These are phyloP conservation scores for Arabidopsis lyrata DNA, from an alignment of 441 rosid genomes.

Conservation along the genomic window DNA sequence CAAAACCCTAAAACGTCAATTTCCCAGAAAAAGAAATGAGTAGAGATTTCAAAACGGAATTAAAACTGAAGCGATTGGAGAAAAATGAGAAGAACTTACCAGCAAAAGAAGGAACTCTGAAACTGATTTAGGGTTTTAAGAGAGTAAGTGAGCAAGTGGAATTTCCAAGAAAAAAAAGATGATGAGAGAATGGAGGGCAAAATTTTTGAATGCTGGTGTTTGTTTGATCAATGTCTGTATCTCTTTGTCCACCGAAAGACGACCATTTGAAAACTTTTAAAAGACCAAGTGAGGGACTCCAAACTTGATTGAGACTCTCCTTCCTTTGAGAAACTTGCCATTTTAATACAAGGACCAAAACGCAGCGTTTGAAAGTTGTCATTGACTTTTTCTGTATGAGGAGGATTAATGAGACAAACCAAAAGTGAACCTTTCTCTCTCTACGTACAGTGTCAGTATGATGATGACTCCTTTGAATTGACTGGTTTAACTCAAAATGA, in stretches of 20 bases:
- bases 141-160: neutral
- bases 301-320: too few species aligned
- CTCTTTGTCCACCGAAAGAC: neutral
- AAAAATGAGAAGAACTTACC: constrained; percentile 3
- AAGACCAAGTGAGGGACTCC: neutral
- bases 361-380: neutral
- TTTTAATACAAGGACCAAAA: neutral
- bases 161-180: too few species aligned
- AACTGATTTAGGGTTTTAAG: constrained; percentile 14
- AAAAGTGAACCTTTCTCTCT: neutral
- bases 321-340: neutral
- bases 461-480: neutral
- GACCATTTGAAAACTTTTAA: neutral
- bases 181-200: neutral
- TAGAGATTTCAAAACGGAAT: neutral
- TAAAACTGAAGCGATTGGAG: neutral
- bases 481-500: neutral
- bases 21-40: neutral
- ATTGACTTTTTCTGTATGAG: neutral
- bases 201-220: neutral
- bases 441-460: neutral
- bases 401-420: neutral
- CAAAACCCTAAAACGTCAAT: neutral
- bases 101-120: neutral
- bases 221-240: neutral